Conservation (phyloP, 495 filamentous ascomycete species). For the Sordaria brevicollis region DNA sequence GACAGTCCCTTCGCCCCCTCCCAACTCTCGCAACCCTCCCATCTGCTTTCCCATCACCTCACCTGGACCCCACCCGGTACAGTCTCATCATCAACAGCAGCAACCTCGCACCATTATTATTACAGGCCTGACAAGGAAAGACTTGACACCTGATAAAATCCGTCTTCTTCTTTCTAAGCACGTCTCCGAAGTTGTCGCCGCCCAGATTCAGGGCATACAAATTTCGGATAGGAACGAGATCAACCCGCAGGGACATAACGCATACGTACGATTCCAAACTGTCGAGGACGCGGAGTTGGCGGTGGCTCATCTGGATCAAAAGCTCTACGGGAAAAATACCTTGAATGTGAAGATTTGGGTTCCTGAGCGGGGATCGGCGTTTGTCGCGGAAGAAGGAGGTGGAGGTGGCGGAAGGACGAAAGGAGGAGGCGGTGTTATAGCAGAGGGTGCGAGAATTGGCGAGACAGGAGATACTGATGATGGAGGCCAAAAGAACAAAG, state of each 20-base stretch:
- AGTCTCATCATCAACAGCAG: neutral
- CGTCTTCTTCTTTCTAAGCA: neutral
- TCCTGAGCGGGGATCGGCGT: neutral
- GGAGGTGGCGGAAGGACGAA: neutral
- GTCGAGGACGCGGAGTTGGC: neutral
- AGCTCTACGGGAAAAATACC: neutral
- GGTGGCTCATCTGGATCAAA: neutral
- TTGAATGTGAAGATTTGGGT: neutral
- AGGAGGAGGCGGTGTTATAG: neutral
- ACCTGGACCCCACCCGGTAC: neutral
- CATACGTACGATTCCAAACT: slow-evolving; percentile 4
- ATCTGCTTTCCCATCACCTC: neutral
- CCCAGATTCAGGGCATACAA: neutral
- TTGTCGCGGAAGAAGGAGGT: neutral
- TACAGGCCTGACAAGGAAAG: neutral
- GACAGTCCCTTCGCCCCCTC: neutral
- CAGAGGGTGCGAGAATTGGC: neutral
- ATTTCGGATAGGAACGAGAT: neutral
- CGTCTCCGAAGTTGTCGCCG: neutral
- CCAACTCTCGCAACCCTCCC: neutral
- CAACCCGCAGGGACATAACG: neutral
- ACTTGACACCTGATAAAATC: neutral
- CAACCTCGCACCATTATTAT: neutral
- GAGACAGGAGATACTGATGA: neutral
- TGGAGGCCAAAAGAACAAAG: neutral